A percentile compares a stretch with the other conserved stretches of the same genome.
Conservation (phyloP, 768 basidiomycete species). For the Termitomyces sp. region DNA sequence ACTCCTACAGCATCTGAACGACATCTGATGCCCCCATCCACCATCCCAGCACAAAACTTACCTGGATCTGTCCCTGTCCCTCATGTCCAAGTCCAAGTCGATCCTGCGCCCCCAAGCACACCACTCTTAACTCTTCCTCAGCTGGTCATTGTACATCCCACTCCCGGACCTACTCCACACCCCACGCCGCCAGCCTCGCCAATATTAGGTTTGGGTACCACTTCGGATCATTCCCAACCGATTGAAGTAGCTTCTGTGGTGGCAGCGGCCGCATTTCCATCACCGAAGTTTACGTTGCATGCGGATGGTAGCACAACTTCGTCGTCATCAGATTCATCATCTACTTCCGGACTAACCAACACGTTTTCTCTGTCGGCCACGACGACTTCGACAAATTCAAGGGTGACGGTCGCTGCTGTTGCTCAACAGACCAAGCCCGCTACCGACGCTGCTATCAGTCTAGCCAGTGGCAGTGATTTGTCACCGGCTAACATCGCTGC, state of each 20-base stretch:
- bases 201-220: slow-evolving; percentile 1
- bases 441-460: neutral
- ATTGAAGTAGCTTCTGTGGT: neutral
- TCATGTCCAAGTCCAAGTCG: slow-evolving; percentile 5
- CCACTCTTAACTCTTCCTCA: slow-evolving; percentile 37
- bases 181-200: slow-evolving; percentile 80
- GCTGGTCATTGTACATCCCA: slow-evolving; percentile 71
- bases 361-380: slow-evolving; percentile 6
- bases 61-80: neutral
- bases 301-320: slow-evolving; percentile 9
- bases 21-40: slow-evolving; percentile 11
- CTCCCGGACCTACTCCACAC: slow-evolving; percentile 73
- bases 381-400: neutral
- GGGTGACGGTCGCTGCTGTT: neutral
- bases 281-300: slow-evolving; percentile 4
- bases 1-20: slow-evolving; percentile 12
- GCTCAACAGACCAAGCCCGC: neutral
- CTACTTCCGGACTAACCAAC: slow-evolving; percentile 6
- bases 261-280: neutral
- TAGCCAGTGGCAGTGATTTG: neutral
- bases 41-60: neutral
- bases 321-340: slow-evolving; percentile 9
- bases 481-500: neutral
- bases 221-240: neutral
- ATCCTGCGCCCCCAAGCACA: slow-evolving; percentile 5